phyloP scores from a whole-genome alignment of 2,329 filamentous ascomycete genomes.

The Tolypocladium inflatum region DNA sequence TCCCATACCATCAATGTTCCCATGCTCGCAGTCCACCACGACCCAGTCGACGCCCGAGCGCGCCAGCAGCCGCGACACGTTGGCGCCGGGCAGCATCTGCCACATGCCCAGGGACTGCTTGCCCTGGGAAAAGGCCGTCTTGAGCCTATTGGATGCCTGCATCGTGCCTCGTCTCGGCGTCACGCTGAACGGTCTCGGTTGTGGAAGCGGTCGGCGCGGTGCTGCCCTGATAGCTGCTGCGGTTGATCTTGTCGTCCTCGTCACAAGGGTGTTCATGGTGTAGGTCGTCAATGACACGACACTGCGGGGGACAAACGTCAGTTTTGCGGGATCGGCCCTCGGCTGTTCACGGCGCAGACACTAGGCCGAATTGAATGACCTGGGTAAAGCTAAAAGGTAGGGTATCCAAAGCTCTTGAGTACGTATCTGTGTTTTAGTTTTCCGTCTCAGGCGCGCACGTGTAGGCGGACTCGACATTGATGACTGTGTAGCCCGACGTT shows the following conservation, averaged over 20 bases:
- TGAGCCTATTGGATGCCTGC: constrained; percentile 37
- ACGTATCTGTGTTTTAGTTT: neutral
- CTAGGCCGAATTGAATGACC: neutral
- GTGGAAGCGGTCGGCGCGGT: neutral
- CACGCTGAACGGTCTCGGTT: neutral
- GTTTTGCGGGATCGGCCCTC: neutral
- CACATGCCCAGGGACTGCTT: constrained; percentile 46
- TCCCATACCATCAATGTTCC: constrained; percentile 34
- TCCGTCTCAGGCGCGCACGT: neutral
- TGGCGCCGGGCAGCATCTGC: constrained; percentile 54
- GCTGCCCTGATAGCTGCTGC: neutral
- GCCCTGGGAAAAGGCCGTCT: constrained; percentile 36
- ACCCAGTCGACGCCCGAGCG: constrained; percentile 57
- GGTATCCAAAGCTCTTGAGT: neutral
- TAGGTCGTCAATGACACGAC: neutral
- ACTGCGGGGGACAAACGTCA: neutral
- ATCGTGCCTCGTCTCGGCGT: constrained; percentile 17
- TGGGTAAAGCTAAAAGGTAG: neutral
- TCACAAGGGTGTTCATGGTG: neutral
- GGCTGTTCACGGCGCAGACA: neutral
- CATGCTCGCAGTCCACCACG: constrained; percentile 47
- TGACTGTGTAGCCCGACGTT: neutral
- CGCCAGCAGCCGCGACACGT: constrained; percentile 50
- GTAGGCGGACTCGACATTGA: neutral
- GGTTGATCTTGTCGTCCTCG: neutral